Base-by-base conservation (phyloP, 805 yeast genomes). In the Millerozyma miso region DNA sequence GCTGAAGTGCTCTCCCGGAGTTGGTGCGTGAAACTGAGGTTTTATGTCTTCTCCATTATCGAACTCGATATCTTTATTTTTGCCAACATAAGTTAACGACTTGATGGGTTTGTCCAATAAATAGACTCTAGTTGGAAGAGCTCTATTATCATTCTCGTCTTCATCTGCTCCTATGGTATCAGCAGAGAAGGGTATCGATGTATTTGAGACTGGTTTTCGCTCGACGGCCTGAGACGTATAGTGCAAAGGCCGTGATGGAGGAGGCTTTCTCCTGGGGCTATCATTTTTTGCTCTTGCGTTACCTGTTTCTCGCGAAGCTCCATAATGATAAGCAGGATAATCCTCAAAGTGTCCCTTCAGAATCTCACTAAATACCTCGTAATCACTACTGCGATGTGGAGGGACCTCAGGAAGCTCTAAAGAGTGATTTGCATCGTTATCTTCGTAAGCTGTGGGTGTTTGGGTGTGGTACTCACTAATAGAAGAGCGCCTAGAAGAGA, bases 11-110 rank as follows among this genome's bases (percentile, higher is more conserved):
- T 73, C 77, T 36, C 65, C 62, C 2, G 80, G 79, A 0, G 76
- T 65, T 3, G 80, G 80, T 0, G 79, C 79, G 46, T 71, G 62
- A 46, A 58, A 67, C 38, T 54, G 57, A 4, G 72, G 69, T 14
- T 60, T 56, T 1, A 65, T 50, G 44, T 69, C 71, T 46, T 64
- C 58, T 8, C 53, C 58, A 12, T 52, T 49, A 6, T 44, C 26
- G 8, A 43, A 40, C n/a, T 51, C 46, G 43, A 37, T 38, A 26
- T 37, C 34, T n/a, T 31, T 34, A 4, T 51, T 50, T 3, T 47
- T 34, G 3, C 53, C 49, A 3, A 53, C 44, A 35, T 52, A 44
- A 0, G 65, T 54, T 37, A 68, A 53, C 5, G 70, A 57, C 44
- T 59, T 54, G 16, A 65, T 66, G 32, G 54, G 67, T 42, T 64